phyloP scores from a whole-genome alignment of 805 yeast genomes.

The Hanseniaspora valbyensis region DNA sequence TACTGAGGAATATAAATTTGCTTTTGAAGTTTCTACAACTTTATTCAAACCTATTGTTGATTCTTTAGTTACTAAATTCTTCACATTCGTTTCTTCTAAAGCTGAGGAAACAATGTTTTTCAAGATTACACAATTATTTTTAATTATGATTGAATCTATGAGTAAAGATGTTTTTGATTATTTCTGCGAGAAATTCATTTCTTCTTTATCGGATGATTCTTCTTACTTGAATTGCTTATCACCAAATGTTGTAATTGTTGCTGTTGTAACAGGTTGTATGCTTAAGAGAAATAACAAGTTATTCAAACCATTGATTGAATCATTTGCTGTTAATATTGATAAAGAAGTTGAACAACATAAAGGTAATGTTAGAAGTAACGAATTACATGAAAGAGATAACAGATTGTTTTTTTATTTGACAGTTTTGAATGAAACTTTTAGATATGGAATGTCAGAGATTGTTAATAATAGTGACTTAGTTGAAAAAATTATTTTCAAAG shows the following conservation, averaged over 20 bases:
- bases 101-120: slow-evolving; percentile 30
- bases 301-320: slow-evolving; percentile 18
- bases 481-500: slow-evolving; percentile 27
- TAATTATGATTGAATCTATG: slow-evolving; percentile 45
- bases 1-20: slow-evolving; percentile 37
- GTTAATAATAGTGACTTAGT: slow-evolving; percentile 38
- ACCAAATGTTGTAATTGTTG: slow-evolving; percentile 54
- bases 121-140: slow-evolving; percentile 36
- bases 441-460: slow-evolving; percentile 50
- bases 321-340: slow-evolving; percentile 36
- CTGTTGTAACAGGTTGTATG: slow-evolving; percentile 61
- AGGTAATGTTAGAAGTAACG: slow-evolving; percentile 57
- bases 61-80: slow-evolving; percentile 46
- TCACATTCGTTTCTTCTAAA: slow-evolving; percentile 49
- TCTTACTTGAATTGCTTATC: slow-evolving; percentile 49
- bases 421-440: slow-evolving; percentile 56
- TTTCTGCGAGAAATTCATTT: slow-evolving; percentile 32
- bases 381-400: slow-evolving; percentile 66
- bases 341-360: slow-evolving; percentile 71
- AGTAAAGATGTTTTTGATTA: slow-evolving; percentile 44
- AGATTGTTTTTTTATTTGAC: slow-evolving; percentile 60
- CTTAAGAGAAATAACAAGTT: slow-evolving; percentile 43
- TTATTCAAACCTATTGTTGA: slow-evolving; percentile 52
- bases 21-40: slow-evolving; percentile 62
- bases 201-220: slow-evolving; percentile 33